Conservation (phyloP, 208 protist genomes). For the Trypanosoma caninum region DNA sequence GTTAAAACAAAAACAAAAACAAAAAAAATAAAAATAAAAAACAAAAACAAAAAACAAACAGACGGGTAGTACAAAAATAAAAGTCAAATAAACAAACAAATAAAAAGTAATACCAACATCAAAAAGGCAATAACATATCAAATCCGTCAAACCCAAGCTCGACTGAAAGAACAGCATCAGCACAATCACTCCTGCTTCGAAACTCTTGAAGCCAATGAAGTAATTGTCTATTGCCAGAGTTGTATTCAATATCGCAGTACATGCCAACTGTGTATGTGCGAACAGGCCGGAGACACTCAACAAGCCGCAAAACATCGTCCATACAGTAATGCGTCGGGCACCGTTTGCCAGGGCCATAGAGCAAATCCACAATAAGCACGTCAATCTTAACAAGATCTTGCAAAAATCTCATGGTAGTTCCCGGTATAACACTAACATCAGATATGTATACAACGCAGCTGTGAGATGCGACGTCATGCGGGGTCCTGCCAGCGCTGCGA, state of each 20-base stretch:
- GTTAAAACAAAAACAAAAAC: slow-evolving; percentile 16
- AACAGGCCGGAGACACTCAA: slow-evolving; percentile 39
- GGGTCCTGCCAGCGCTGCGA: slow-evolving; percentile 30
- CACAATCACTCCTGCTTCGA: slow-evolving; percentile 25
- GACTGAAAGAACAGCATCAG: slow-evolving; percentile 32
- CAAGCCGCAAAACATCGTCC: slow-evolving; percentile 60
- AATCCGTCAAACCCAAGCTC: slow-evolving; percentile 75
- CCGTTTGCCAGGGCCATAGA: slow-evolving; percentile 42
- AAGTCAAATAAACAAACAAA: not conserved
- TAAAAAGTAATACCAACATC: not conserved
- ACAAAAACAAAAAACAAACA: slow-evolving; percentile 15
- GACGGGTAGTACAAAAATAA: not conserved
- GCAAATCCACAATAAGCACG: slow-evolving; percentile 70
- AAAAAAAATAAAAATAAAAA: not conserved
- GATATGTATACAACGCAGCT: slow-evolving; percentile 85
- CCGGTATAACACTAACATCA: slow-evolving; percentile 58
- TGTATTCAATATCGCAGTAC: slow-evolving; percentile 81
- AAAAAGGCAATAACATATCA: slow-evolving; percentile 40
- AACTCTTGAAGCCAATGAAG: slow-evolving; percentile 33
- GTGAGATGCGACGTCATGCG: slow-evolving; percentile 3
- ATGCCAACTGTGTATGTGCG: slow-evolving; percentile 72
- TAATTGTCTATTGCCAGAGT: slow-evolving; percentile 34
- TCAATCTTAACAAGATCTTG: slow-evolving; percentile 78
- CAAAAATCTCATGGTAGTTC: slow-evolving; percentile 55
- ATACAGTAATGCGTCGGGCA: slow-evolving; percentile 71